phyloP scores from a whole-genome alignment of 345 rosid genomes.

The Isatis tinctoria region DNA sequence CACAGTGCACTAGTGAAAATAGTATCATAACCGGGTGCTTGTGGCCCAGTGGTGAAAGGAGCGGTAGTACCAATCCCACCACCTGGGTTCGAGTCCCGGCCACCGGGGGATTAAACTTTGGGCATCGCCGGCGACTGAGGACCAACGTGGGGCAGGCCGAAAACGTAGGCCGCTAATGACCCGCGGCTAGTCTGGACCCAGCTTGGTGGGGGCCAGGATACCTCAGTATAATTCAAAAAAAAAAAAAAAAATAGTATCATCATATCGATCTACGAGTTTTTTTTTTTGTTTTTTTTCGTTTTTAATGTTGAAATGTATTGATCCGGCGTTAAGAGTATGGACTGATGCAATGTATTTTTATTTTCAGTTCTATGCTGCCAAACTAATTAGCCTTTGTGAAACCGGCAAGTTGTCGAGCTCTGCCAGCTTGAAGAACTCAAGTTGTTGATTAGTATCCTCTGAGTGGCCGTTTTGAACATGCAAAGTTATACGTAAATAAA shows the following conservation, averaged over 20 bases:
- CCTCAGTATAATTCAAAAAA: too few species aligned
- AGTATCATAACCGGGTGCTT: too few species aligned
- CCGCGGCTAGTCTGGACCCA: too few species aligned
- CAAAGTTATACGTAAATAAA: neutral
- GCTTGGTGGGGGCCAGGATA: too few species aligned
- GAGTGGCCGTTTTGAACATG: neutral
- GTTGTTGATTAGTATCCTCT: neutral
- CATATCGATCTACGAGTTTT: slow-evolving; percentile 22
- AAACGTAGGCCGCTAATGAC: too few species aligned
- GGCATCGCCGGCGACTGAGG: too few species aligned
- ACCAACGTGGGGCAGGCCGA: too few species aligned
- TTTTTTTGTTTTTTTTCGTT: neutral
- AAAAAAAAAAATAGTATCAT: slow-evolving; percentile 20
- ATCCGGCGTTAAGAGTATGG: neutral
- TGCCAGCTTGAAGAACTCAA: neutral
- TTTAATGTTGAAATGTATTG: neutral
- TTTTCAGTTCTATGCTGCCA: neutral
- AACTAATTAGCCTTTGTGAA: neutral
- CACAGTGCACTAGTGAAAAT: slow-evolving; percentile 13
- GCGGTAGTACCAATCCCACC: too few species aligned
- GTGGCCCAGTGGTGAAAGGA: too few species aligned
- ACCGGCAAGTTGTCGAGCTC: neutral
- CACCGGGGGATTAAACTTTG: too few species aligned
- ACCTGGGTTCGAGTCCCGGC: too few species aligned
- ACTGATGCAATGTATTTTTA: neutral